Evolutionary conservation across 1,139 yeast species (phyloP).

Genomic region (Chernovozyma aurita): DNA sequence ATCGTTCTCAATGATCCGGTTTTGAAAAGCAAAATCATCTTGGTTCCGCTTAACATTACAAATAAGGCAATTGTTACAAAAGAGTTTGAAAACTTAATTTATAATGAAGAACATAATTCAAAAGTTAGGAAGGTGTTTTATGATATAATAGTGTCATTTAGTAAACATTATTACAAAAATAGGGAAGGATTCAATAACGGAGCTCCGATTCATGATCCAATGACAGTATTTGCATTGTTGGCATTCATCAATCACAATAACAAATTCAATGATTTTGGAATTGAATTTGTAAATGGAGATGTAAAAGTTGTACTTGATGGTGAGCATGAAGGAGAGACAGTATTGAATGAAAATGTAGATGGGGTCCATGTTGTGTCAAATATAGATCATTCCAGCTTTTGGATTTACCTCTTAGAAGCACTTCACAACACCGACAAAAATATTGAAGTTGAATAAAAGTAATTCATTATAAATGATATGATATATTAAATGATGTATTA

Average conservation of each 20-base stretch:
- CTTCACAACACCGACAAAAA: constrained; percentile 16
- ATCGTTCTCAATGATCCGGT: constrained; percentile 44
- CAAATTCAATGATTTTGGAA: constrained; percentile 18
- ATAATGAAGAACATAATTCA: constrained; percentile 21
- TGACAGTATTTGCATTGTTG: constrained; percentile 60
- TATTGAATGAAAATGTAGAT: constrained; percentile 26
- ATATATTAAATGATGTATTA: too few species aligned
- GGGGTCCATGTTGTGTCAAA: constrained; percentile 45
- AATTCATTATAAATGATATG: not conserved
- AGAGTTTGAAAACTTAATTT: constrained; percentile 31
- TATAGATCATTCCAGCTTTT: constrained; percentile 46
- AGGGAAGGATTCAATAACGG: constrained; percentile 49
- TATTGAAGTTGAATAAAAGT: not conserved
- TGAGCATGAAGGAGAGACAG: constrained; percentile 29
- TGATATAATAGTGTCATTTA: constrained; percentile 56
- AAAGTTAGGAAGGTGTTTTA: constrained; percentile 49
- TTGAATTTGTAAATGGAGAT: constrained; percentile 22
- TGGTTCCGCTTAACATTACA: constrained; percentile 69
- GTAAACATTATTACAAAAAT: constrained; percentile 34
- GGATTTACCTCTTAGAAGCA: constrained; percentile 46
- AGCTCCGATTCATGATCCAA: constrained; percentile 82
- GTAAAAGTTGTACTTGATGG: constrained; percentile 26
- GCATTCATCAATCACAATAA: constrained; percentile 34
- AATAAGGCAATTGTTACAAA: constrained; percentile 61
- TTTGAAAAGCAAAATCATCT: constrained; percentile 44